Conservation (phyloP, 2,329 filamentous ascomycete species). For the Colletotrichum theobromicola region DNA sequence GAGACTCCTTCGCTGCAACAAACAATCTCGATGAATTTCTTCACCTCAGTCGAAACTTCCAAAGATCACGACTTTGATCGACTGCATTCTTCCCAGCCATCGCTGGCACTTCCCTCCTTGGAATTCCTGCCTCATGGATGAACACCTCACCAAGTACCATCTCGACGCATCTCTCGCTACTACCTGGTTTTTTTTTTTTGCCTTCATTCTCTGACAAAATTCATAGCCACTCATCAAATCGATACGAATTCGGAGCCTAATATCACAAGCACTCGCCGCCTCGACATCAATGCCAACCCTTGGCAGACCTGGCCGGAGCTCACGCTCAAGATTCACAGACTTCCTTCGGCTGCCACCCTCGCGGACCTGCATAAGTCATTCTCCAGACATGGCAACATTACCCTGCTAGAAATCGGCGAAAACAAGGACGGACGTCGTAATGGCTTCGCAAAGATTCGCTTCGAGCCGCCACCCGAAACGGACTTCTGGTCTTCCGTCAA, state of each 20-base stretch:
- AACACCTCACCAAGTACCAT: neutral
- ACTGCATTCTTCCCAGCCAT: neutral
- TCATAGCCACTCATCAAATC: neutral
- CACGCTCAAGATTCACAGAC: neutral
- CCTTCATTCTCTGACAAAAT: neutral
- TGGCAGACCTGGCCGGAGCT: conserved; percentile 42
- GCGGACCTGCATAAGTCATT: conserved; percentile 59
- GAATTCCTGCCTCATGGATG: neutral
- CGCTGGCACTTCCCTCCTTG: neutral
- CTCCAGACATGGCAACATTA: conserved; percentile 54
- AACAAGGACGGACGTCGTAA: conserved; percentile 40
- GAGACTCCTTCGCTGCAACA: neutral
- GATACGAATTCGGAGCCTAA: neutral
- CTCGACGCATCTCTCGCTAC: neutral
- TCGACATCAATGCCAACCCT: neutral
- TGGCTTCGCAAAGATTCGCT: conserved; percentile 54
- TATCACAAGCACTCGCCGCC: neutral
- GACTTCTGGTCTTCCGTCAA: conserved; percentile 55
- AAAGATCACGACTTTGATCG: no score
- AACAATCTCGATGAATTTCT: neutral
- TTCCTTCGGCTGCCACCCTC: conserved; percentile 34
- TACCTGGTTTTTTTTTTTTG: neutral
- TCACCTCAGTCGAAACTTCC: no score
- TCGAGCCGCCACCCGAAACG: conserved; percentile 59
- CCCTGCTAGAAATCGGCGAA: conserved; percentile 61